Base-by-base conservation (phyloP, 106 monocot genomes). In the Ottelia alismoides region DNA sequence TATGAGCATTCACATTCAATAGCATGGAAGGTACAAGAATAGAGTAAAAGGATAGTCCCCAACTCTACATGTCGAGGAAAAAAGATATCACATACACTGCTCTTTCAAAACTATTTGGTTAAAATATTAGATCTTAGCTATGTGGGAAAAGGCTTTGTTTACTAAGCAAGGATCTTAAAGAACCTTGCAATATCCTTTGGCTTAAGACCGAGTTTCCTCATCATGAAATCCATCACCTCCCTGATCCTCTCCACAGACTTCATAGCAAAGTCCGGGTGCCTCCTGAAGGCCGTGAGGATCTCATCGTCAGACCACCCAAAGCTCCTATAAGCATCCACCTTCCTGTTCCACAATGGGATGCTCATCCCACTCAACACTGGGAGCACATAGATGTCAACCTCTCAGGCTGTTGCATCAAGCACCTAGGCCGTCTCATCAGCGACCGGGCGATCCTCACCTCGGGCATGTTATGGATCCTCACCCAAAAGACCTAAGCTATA, bases 271-370 rank as follows among this genome's bases (percentile, higher is more conserved):
- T 10, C 22, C 0, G 84, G 84, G 11, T 61, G 50, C 61, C 55
- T 76, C 23, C 11, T 48, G 35, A 84, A 76, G 0, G 76, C 76
- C 7, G 18, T 22, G 1, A 74, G 10, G 14, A 67, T 45, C 17
- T 84, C 64, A n/a, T 62, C 27, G 14, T 76, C 67, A 0, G 84
- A 79, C 76, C 79, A 79, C 1, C 79, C 84, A 1, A 79, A 52
- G 53, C 74, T 61, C 55, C 25, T 31, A 20, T 64, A 78, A 6
- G 65, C 23, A 11, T 4, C 47, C 47, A 75, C 12, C 51, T 65
- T 84, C 50, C 55, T 22, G 11, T 78, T 51, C 83, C 84, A 79
- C 17, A 40, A 35, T 16, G 3, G 3, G 9, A 16, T 1, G 2
- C 11, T 32, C 31, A 66, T 29, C 17, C 22, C 18, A 5, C 47